A percentile compares a stretch with the other conserved stretches of the same genome.
Conservation (phyloP, 352 stramenopile species). For the Achlya hypogyna region DNA sequence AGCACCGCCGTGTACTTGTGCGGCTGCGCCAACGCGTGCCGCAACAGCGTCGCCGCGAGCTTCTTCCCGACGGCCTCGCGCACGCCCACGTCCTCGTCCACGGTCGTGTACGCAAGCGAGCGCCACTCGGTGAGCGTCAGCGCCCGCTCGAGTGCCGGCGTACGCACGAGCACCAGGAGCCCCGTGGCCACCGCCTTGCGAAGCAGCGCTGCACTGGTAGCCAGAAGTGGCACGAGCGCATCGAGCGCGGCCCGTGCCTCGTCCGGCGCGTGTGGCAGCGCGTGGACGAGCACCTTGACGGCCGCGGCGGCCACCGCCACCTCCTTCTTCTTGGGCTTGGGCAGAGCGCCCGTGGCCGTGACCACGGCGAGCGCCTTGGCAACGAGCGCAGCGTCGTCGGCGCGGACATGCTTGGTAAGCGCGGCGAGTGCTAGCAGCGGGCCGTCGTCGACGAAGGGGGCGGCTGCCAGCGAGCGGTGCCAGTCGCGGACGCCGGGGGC, state of each 20-base stretch:
- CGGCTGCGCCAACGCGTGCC: constrained; percentile 40
- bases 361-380: not conserved
- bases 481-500: not conserved
- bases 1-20: constrained; percentile 81
- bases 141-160: constrained; percentile 38
- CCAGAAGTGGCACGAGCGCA: not conserved
- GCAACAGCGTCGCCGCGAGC: constrained; percentile 59
- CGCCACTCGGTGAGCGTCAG: constrained; percentile 63
- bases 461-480: not conserved
- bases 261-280: not conserved
- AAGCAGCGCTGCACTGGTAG: not conserved
- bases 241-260: not conserved
- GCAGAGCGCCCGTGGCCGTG: not conserved
- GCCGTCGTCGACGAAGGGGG: not conserved
- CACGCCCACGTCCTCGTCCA: constrained; percentile 67
- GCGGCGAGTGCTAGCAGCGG: not conserved
- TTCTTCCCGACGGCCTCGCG: constrained; percentile 64
- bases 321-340: constrained; percentile 2
- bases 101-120: constrained; percentile 58
- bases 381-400: not conserved
- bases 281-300: not conserved
- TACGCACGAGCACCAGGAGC: constrained; percentile 58
- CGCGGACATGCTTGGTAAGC: constrained; percentile 5
- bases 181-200: constrained; percentile 38
- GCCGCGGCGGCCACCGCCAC: not conserved